Conservation (phyloP, 225 moss, liverwort and hornwort genomes). For the Bryoerythrophyllum caledonicum region DNA sequence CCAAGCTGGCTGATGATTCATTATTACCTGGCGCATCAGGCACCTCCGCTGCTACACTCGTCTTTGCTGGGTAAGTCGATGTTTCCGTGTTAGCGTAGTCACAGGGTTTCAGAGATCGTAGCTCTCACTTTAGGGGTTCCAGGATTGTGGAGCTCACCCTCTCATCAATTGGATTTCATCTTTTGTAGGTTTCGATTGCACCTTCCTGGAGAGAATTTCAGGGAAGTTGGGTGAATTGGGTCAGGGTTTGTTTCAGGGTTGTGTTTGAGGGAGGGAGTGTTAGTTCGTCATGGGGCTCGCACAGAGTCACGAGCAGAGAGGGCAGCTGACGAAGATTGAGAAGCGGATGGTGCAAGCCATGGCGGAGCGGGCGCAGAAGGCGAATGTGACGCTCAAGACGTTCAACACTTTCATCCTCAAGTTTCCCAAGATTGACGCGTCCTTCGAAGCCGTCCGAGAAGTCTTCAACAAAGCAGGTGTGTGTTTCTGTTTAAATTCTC, state of each 20-base stretch:
- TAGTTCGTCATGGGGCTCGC: slow-evolving; percentile 41
- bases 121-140: slow-evolving; percentile 24
- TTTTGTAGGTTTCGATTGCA: too few species aligned
- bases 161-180: too few species aligned
- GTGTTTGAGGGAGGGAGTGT: not conserved
- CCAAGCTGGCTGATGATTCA: slow-evolving; percentile 14
- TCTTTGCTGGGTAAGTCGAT: slow-evolving; percentile 25
- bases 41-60: slow-evolving; percentile 30
- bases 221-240: not conserved
- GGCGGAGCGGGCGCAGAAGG: slow-evolving; percentile 59
- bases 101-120: slow-evolving; percentile 3
- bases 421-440: slow-evolving; percentile 84
- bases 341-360: slow-evolving; percentile 70
- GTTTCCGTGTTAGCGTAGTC: not conserved
- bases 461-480: slow-evolving; percentile 90
- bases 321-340: slow-evolving; percentile 68
- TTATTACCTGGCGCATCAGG: slow-evolving; percentile 19
- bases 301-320: slow-evolving; percentile 54
- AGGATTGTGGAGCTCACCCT: not conserved
- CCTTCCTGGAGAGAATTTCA: too few species aligned
- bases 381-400: slow-evolving; percentile 58
- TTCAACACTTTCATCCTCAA: slow-evolving; percentile 91
- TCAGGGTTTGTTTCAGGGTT: too few species aligned
- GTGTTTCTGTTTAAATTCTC: not conserved
- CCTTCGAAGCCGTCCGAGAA: slow-evolving; percentile 74